Base-by-base conservation (phyloP, 257 asterid genomes). In the Handroanthus guayacan region DNA sequence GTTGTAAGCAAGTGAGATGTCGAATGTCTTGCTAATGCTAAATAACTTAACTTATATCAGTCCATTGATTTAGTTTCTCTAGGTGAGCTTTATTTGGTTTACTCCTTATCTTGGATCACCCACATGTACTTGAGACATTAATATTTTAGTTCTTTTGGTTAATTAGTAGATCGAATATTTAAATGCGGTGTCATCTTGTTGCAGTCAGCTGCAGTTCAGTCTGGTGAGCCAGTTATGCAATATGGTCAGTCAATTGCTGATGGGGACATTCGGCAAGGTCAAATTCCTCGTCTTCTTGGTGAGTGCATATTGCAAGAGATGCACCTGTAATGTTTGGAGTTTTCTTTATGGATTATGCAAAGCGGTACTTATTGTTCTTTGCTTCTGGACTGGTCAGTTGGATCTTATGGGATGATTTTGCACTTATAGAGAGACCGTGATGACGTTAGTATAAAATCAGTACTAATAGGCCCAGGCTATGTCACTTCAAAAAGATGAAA, bases 251-350 rank as follows among this genome's bases (percentile, higher is more conserved):
- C 88, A 4, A 88, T 88, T 67, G 97, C 72, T 71, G 94, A 86
- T 51, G 97, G 83, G 77, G 93, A 92, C 74, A 79, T 66, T 76
- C 70, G 78, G 13, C 89, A 65, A 58, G 99, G 97, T 79, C 93
- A 94, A 81, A 88, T 92, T 78, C 96, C 99, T 62, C 96, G 97
- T 48, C 99, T 94, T 85, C 97, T 94, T 65, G 99, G 99, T 94
- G 73, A 83, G 91, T 84, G 77, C 65, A 57, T 43, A 25, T 75
- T 77, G 69, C 55, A 11, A 17, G 57, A 52, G 43, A 60, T 13
- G 41, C 55, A 36, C 43, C 55, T 70, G n/a, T 63, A 62, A 7
- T 65, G 17, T 54, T 55, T 37, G 3, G 1, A 8, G 69, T 31
- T 31, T 13, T 37, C 50, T 69, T 17, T 47, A 5, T n/a, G 50